phyloP scores from a whole-genome alignment of 2,329 filamentous ascomycete species.

The Botryotinia globosa region DNA sequence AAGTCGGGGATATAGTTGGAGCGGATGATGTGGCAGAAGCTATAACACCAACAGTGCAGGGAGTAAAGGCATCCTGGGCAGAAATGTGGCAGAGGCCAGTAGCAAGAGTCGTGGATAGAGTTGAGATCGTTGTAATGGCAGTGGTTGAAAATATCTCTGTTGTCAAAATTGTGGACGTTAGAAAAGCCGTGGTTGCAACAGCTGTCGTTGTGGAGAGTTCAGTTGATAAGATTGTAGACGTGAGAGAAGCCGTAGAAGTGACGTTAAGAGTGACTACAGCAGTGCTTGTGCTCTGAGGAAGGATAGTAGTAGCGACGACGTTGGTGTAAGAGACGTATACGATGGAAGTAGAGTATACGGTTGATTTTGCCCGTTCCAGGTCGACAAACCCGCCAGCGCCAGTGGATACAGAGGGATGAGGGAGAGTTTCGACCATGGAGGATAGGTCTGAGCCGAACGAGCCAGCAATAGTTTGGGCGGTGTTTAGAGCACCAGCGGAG shows the following conservation, averaged over 20 bases:
- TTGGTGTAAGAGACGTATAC: constrained; percentile 1
- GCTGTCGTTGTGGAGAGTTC: neutral
- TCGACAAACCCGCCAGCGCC: neutral
- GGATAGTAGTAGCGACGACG: neutral
- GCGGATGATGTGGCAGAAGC: neutral
- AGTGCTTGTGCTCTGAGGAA: neutral
- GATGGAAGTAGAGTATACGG: neutral
- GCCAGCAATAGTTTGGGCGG: neutral
- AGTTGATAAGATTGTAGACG: neutral
- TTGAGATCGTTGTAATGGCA: neutral
- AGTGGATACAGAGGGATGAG: neutral
- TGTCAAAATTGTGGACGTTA: neutral
- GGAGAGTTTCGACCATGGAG: neutral
- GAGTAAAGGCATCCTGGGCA: neutral
- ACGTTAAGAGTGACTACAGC: neutral
- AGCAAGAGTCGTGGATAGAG: neutral
- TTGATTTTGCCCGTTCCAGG: neutral
- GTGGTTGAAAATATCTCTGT: neutral
- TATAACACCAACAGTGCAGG: neutral
- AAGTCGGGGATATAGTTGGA: neutral
- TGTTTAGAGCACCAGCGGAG: neutral
- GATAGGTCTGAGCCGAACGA: neutral
- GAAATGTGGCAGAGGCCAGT: neutral
- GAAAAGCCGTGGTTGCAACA: neutral
- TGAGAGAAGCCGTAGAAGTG: neutral